phyloP scores from a whole-genome alignment of 257 asterid species.

The Scutellaria baicalensis region DNA sequence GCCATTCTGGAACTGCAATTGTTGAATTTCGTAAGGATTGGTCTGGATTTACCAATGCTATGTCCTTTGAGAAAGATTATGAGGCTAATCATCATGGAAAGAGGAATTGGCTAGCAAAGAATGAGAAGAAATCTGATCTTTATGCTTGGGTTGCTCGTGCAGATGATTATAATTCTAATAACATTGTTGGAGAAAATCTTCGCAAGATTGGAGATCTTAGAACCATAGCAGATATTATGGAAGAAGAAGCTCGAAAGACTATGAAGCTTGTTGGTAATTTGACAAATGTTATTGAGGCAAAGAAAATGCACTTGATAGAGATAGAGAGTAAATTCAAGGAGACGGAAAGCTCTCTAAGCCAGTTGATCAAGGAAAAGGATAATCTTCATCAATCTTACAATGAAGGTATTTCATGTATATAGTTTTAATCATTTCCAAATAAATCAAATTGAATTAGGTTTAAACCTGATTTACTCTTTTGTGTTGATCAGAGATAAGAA shows the following conservation, averaged over 20 bases:
- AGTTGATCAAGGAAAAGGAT: constrained; percentile 49
- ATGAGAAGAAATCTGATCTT: constrained; percentile 29
- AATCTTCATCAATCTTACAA: constrained; percentile 56
- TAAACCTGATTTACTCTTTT: constrained; percentile 14
- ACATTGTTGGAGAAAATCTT: constrained; percentile 57
- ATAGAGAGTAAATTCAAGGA: constrained; percentile 50
- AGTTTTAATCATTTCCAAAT: background rate
- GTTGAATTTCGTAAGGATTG: constrained; percentile 70
- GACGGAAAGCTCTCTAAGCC: constrained; percentile 44
- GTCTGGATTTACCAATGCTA: constrained; percentile 67
- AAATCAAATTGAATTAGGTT: background rate
- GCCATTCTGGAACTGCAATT: constrained; percentile 69
- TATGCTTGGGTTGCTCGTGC: constrained; percentile 79
- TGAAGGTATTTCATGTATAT: constrained; percentile 43
- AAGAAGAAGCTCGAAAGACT: constrained; percentile 62
- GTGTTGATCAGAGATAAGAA: constrained; percentile 45
- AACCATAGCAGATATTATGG: constrained; percentile 59
- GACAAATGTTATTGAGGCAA: constrained; percentile 59
- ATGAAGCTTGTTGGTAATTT: constrained; percentile 55
- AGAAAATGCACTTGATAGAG: constrained; percentile 56
- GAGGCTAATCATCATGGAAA: constrained; percentile 61
- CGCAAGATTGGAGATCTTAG: constrained; percentile 68
- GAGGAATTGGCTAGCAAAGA: constrained; percentile 45
- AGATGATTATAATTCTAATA: constrained; percentile 51
- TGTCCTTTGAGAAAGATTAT: constrained; percentile 67